Evolutionary conservation across 139 green algal genomes (phyloP), one percentile per base, ranked within the genome.

Genomic region (Dunaliella primolecta): DNA sequence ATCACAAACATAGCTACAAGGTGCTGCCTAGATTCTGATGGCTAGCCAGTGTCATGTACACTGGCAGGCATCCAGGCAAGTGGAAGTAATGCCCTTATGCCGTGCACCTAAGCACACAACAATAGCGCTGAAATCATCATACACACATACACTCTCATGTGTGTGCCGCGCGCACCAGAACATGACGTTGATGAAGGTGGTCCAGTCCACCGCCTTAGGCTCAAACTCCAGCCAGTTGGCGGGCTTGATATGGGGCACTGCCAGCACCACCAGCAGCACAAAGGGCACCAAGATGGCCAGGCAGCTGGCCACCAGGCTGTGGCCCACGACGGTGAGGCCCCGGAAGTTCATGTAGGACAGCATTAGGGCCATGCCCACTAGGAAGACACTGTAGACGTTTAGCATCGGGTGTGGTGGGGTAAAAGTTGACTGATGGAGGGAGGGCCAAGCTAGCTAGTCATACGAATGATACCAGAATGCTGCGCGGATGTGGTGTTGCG

Each of bases 161-260:
- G 71, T 21, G 11, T 15, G 56, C 56, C 56, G 20, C 21, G 56
- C 71, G 11, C 71, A 78, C 96, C 97, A 99, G 90, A 99, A 99
- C 92, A 99, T 97, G 78, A 97, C 93, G 86, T 99, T 98, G 21
- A 99, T 75, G 85, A 96, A 98, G 25, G 91, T 91, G n/a, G 88
- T 46, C 96, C 96, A 98, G n/a, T 95, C 36, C 78, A 98, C 92
- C 0, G 33, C 82, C 0, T 81, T 38, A 83, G 74, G 89, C 74
- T 97, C 91, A 80, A 89, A 86, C 78, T 86, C 27, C 1, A 91
- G 1, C 95, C 93, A 97, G 86, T 97, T 96, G 78, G 36, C 37
- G 0, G 93, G 87, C 20, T 95, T 20, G 0, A 95, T 57, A 31
- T 94, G 89, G 1, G 94, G 93, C 34, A 92, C 27, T 25, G 88